phyloP scores from a whole-genome alignment of 768 basidiomycete species.

The Kwoniella botswanensis region DNA sequence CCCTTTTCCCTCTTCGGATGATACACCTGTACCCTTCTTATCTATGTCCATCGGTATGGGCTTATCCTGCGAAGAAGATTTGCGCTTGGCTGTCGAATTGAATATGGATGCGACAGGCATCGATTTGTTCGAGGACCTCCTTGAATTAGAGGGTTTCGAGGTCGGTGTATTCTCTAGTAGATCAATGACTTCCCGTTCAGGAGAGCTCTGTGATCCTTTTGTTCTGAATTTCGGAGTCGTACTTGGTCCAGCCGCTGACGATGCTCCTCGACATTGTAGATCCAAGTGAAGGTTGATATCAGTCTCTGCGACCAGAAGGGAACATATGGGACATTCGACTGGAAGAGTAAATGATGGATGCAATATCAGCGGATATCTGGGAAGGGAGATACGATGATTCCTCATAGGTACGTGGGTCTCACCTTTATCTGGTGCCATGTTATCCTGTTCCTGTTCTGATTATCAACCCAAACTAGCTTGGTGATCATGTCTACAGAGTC shows the following conservation, averaged over 20 bases:
- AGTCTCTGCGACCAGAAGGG: constrained; percentile 19
- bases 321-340: constrained; percentile 49
- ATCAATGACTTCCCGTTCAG: not conserved
- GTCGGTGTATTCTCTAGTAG: constrained; percentile 16
- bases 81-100: constrained; percentile 6
- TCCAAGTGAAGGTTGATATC: constrained; percentile 53
- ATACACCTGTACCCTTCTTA: not conserved
- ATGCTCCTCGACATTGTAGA: constrained; percentile 34
- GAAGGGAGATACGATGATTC: too few species aligned
- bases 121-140: constrained; percentile 12
- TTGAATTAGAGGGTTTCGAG: constrained; percentile 3
- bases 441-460: not conserved
- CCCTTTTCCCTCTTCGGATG: not conserved
- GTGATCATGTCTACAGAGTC: too few species aligned
- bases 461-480: not conserved
- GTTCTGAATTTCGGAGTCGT: constrained; percentile 1
- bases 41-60: not conserved
- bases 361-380: too few species aligned
- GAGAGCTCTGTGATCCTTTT: constrained; percentile 4
- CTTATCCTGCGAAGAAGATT: constrained; percentile 8
- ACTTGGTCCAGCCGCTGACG: constrained; percentile 11
- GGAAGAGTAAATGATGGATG: not conserved
- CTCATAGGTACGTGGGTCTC: not conserved
- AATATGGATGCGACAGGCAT: constrained; percentile 20
- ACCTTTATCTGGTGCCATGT: constrained; percentile 20